phyloP scores from a whole-genome alignment of 2,329 filamentous ascomycete genomes.

The Botrytis porri region DNA sequence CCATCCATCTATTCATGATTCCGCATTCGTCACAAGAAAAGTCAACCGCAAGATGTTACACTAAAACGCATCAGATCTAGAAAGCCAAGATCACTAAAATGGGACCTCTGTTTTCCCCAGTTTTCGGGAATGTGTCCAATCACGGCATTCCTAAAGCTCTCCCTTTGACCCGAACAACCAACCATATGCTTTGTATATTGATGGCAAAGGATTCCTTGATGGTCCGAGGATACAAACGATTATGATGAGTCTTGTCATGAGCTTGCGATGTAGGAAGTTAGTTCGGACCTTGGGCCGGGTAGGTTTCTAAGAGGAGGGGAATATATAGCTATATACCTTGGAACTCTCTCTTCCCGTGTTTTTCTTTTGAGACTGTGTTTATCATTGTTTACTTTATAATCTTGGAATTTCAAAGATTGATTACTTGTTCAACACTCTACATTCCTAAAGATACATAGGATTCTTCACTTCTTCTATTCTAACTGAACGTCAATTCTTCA shows the following conservation, averaged over 20 bases:
- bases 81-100: conserved; percentile 12
- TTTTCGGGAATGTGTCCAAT: conserved; percentile 20
- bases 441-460: conserved; percentile 8
- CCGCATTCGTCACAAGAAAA: conserved; percentile 3
- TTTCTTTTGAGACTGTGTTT: neutral
- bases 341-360: neutral
- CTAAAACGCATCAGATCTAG: conserved; percentile 5
- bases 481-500: neutral
- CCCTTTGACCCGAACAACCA: conserved; percentile 17
- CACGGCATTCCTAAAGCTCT: conserved; percentile 15
- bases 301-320: neutral
- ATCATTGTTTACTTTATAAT: neutral
- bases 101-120: neutral
- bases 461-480: neutral
- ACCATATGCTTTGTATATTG: neutral
- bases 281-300: conserved; percentile 17
- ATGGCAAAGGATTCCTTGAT: conserved; percentile 14
- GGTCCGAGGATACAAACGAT: conserved; percentile 19
- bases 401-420: neutral
- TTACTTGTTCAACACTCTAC: neutral
- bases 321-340: neutral
- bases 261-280: conserved; percentile 20
- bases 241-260: neutral
- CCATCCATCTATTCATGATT: neutral
- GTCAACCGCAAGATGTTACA: neutral